Evolutionary conservation across 495 filamentous ascomycete species (phyloP).

Genomic region (Lichenothelia convexa): DNA sequence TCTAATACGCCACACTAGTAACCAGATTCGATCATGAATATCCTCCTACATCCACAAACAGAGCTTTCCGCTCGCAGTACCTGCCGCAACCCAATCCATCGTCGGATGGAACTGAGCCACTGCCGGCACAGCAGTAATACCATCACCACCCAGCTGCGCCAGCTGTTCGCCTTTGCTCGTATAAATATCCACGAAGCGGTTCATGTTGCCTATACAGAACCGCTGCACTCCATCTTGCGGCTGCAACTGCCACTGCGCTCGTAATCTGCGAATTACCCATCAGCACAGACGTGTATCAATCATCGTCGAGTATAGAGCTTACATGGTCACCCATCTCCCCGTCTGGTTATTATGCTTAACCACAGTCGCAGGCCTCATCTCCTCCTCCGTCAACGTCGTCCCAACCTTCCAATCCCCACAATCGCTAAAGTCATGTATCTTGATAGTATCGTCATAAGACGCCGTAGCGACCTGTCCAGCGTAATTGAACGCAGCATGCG

Average conservation of each 20-base stretch:
- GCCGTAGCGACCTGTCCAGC: conserved; percentile 74
- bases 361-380: conserved; percentile 48
- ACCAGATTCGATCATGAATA: too few species aligned
- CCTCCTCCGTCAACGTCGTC: conserved; percentile 34
- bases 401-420: conserved; percentile 47
- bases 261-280: conserved; percentile 43
- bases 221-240: conserved; percentile 62
- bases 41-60: conserved; percentile 74
- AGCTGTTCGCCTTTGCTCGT: conserved; percentile 65
- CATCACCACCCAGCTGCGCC: conserved; percentile 72
- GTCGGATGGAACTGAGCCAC: conserved; percentile 80
- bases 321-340: conserved; percentile 62
- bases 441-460: conserved; percentile 87
- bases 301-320: conserved; percentile 15
- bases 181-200: conserved; percentile 87
- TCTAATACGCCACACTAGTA: too few species aligned
- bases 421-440: conserved; percentile 62
- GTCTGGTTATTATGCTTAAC: conserved; percentile 93
- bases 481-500: conserved; percentile 72
- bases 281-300: conserved; percentile 4
- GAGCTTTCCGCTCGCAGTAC: conserved; percentile 82
- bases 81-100: conserved; percentile 80
- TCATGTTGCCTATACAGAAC: conserved; percentile 94
- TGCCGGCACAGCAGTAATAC: conserved; percentile 85
- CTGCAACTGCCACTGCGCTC: conserved; percentile 76